A percentile compares a stretch with the other conserved stretches of the same genome.
phyloP scores from a whole-genome alignment of 768 basidiomycete genomes.

The Daedaleopsis sinensis region DNA sequence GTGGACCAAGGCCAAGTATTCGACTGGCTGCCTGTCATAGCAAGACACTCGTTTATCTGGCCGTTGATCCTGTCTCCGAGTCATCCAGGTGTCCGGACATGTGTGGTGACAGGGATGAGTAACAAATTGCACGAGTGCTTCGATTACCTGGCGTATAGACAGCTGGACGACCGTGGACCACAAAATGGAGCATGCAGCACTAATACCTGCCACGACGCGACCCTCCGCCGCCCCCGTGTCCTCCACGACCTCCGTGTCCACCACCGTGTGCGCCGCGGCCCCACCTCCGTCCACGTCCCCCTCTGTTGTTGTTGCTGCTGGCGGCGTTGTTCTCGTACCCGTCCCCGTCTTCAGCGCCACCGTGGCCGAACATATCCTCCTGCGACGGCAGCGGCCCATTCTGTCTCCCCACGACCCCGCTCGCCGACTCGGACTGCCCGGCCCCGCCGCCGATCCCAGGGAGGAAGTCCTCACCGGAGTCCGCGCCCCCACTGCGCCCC shows the following conservation, averaged over 20 bases:
- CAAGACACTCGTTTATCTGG: too few species aligned
- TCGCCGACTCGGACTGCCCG: slow-evolving; percentile 28
- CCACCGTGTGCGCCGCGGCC: slow-evolving; percentile 18
- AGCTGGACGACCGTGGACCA: too few species aligned
- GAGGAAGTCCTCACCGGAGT: slow-evolving; percentile 58
- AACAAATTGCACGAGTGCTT: too few species aligned
- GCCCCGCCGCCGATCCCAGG: slow-evolving; percentile 61
- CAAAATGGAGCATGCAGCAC: neutral
- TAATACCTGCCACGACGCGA: slow-evolving; percentile 4
- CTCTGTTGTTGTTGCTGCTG: too few species aligned
- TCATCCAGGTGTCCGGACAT: too few species aligned
- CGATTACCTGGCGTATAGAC: too few species aligned
- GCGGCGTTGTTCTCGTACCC: slow-evolving; percentile 29
- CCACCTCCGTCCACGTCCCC: slow-evolving; percentile 15
- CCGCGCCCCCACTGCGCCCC: slow-evolving; percentile 22
- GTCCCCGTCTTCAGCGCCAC: slow-evolving; percentile 38
- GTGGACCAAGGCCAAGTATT: too few species aligned
- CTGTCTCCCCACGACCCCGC: slow-evolving; percentile 30
- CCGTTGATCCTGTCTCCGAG: too few species aligned
- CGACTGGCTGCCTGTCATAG: too few species aligned
- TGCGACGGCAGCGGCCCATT: slow-evolving; percentile 49
- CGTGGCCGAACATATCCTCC: slow-evolving; percentile 50
- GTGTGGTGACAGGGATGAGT: too few species aligned
- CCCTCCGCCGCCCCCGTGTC: slow-evolving; percentile 1
- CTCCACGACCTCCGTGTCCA: slow-evolving; percentile 10